phyloP scores from a whole-genome alignment of 208 protist species.

The Acanthamoeba quina region DNA sequence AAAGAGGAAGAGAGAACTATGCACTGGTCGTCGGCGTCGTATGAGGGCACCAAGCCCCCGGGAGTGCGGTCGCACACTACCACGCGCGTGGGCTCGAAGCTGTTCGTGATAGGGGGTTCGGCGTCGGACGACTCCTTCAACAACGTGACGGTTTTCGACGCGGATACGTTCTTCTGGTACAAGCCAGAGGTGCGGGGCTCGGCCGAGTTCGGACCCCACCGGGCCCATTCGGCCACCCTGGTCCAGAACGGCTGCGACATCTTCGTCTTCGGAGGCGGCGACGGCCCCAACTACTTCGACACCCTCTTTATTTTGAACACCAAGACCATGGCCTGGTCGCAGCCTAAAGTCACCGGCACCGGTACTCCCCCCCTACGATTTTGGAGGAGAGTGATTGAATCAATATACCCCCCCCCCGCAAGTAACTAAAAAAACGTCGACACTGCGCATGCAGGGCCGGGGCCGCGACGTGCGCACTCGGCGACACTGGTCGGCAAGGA shows the following conservation, averaged over 20 bases:
- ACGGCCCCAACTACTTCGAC: slow-evolving; percentile 39
- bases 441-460: not conserved
- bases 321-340: slow-evolving; percentile 59
- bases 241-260: slow-evolving; percentile 51
- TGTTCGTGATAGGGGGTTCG: slow-evolving; percentile 61
- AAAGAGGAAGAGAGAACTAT: not conserved
- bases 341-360: slow-evolving; percentile 12
- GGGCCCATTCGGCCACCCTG: slow-evolving; percentile 53
- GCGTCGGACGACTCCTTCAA: slow-evolving; percentile 11
- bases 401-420: not conserved
- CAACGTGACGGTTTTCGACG: slow-evolving; percentile 6
- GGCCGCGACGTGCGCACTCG: slow-evolving; percentile 16
- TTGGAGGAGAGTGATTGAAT: not conserved
- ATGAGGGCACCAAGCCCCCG: not conserved
- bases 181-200: slow-evolving; percentile 33
- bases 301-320: slow-evolving; percentile 46
- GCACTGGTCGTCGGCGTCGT: slow-evolving; percentile 34
- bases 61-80: slow-evolving; percentile 46
- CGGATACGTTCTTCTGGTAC: slow-evolving; percentile 63
- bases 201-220: slow-evolving; percentile 26
- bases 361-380: not conserved
- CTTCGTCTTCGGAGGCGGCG: slow-evolving; percentile 65
- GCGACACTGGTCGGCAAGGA: slow-evolving; percentile 42
- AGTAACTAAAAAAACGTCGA: not conserved
- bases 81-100: slow-evolving; percentile 55